A percentile compares a stretch with the other conserved stretches of the same genome.
Evolutionary conservation across 2,329 filamentous ascomycete species (phyloP).

Genomic region (Hymenoscyphus albidus): DNA sequence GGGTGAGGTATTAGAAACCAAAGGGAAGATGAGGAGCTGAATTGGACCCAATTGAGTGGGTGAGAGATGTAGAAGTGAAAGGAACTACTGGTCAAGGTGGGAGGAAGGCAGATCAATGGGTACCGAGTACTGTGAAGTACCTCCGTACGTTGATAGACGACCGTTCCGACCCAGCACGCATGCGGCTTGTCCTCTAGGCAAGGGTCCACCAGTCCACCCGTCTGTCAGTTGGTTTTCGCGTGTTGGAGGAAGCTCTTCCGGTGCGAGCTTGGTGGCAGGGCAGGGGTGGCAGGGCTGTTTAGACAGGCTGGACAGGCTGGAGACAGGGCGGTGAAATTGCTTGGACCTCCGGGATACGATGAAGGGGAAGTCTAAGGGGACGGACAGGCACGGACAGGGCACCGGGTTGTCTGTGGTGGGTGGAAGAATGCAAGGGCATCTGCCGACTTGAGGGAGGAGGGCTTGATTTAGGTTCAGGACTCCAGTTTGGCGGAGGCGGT

Average conservation of each 20-base stretch:
- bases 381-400: background rate
- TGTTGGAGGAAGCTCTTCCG: background rate
- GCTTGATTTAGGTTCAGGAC: background rate
- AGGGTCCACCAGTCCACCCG: background rate
- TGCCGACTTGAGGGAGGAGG: constrained; percentile 16
- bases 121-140: background rate
- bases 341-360: constrained; percentile 17
- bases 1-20: too few relatives aligned
- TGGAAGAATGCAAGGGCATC: constrained; percentile 19
- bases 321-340: constrained; percentile 13
- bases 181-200: background rate
- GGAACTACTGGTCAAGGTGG: too few relatives aligned
- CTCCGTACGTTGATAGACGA: background rate
- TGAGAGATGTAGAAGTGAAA: too few relatives aligned
- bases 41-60: too few relatives aligned
- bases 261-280: background rate
- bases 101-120: background rate
- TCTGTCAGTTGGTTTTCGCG: constrained; percentile 1
- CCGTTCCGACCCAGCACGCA: background rate
- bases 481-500: background rate
- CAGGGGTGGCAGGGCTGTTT: constrained; percentile 6
- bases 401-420: background rate
- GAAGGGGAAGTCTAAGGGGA: constrained; percentile 2
- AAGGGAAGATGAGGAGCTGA: too few relatives aligned
- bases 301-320: background rate